phyloP scores from a whole-genome alignment of 2,329 filamentous ascomycete genomes.

The Aplosporella prunicola region DNA sequence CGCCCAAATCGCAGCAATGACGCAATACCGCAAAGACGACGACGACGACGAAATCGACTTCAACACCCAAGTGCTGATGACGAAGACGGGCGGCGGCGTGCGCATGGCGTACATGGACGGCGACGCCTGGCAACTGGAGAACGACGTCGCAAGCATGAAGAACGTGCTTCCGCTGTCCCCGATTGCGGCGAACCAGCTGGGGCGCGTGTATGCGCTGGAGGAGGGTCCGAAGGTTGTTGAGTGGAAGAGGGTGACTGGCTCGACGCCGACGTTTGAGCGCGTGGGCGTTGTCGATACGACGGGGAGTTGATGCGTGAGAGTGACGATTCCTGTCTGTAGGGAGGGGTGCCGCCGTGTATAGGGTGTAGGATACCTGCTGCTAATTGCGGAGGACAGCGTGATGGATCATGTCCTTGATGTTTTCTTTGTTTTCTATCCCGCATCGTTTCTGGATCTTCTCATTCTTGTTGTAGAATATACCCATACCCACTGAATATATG shows the following conservation, averaged over 20 bases:
- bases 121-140: not conserved
- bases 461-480: too few species aligned
- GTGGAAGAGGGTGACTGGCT: not conserved
- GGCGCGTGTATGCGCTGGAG: conserved; percentile 4
- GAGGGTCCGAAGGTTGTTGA: not conserved
- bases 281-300: not conserved
- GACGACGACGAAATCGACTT: conserved; percentile 3
- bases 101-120: conserved; percentile 8
- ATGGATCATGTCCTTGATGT: too few species aligned
- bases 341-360: too few species aligned
- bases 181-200: conserved; percentile 5
- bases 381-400: too few species aligned
- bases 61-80: conserved; percentile 5
- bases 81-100: conserved; percentile 1
- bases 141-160: conserved; percentile 1
- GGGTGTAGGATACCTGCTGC: too few species aligned
- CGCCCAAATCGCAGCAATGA: not conserved
- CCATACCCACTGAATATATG: too few species aligned
- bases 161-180: not conserved
- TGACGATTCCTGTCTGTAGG: too few species aligned
- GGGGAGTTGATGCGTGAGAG: too few species aligned
- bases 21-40: conserved; percentile 2
- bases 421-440: too few species aligned
- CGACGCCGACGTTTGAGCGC: not conserved
- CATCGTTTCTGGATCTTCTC: too few species aligned